Base-by-base conservation (phyloP, 129 eudicot genomes). In the Arctium lappa region DNA sequence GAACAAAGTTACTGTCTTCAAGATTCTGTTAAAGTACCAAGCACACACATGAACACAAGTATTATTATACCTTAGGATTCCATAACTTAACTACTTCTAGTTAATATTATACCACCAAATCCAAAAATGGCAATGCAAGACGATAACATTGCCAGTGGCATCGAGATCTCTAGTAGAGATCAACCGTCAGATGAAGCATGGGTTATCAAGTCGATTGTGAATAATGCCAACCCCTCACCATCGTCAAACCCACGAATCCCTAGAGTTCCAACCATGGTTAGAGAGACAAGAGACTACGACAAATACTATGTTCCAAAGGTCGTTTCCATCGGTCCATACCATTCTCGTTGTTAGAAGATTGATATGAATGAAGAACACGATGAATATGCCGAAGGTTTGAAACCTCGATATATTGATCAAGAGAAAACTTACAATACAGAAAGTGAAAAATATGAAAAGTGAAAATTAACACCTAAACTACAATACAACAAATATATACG, bases 261-360 rank as follows among this genome's bases (percentile, higher is more conserved):
- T 32, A 22, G 15, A 79, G 83, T 79, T 40, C 87, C 83, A 16
- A 69, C 60, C 10, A 16, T 82, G 79, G 70, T 56, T 16, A 30
- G 36, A 18, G 63, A 78, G 3, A 33, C 30, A 8, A 37, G 75
- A 30, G 83, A 82, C 27, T 48, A 81, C 46, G 56, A 74, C 1
- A 78, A 73, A 32, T 73, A 85, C 86, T 88, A 81, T 13, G 82
- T 69, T 31, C 91, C 91, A 5, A 53, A 75, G 33, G 80, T 82
- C 3, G 88, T 88, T 32, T 88, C 91, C 30, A 75, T 85, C 8
- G 91, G 91, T 29, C 91, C 86, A 60, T 73, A 73, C 82, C 86
- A 88, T 81, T 72, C 36, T 50, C 53, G n/a, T n/a, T n/a, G n/a
- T n/a, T n/a, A n/a, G n/a, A n/a, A n/a, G n/a, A n/a, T n/a, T n/a